These are phyloP conservation scores for Flueggea neowawraea DNA, from an alignment of 441 rosid genomes.

Conservation along the genomic window DNA sequence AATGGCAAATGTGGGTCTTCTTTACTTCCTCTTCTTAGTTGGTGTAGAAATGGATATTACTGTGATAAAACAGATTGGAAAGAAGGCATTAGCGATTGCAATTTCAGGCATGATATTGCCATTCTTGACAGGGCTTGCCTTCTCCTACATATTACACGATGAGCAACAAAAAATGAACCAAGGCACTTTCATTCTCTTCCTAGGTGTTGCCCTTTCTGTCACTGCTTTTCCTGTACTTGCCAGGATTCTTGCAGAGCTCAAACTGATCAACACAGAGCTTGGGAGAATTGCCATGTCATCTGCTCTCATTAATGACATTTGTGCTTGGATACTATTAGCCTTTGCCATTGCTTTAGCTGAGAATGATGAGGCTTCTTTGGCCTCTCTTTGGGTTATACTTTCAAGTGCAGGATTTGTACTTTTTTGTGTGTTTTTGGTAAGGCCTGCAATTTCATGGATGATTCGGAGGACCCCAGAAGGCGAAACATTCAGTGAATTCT, in stretches of 20 bases:
- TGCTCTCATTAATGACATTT: slow-evolving; percentile 87
- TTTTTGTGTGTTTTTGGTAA: slow-evolving; percentile 53
- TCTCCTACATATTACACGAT: slow-evolving; percentile 44
- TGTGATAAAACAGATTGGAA: slow-evolving; percentile 60
- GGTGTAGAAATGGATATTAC: slow-evolving; percentile 96
- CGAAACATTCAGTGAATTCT: slow-evolving; percentile 74
- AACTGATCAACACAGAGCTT: slow-evolving; percentile 79
- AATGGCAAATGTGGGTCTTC: slow-evolving; percentile 94
- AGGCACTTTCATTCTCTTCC: slow-evolving; percentile 71
- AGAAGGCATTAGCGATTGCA: slow-evolving; percentile 60
- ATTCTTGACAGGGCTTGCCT: slow-evolving; percentile 52
- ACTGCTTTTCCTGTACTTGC: slow-evolving; percentile 97
- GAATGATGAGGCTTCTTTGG: slow-evolving; percentile 42
- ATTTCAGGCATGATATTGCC: slow-evolving; percentile 83
- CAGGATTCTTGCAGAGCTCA: slow-evolving; percentile 86
- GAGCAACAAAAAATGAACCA: slow-evolving; percentile 12
- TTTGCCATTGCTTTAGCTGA: slow-evolving; percentile 85
- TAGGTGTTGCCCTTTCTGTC: slow-evolving; percentile 88
- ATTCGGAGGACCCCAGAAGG: slow-evolving; percentile 83
- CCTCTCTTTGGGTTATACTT: slow-evolving; percentile 74
- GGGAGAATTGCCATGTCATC: slow-evolving; percentile 91
- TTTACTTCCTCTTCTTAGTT: slow-evolving; percentile 84
- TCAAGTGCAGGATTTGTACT: slow-evolving; percentile 49
- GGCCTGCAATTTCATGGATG: slow-evolving; percentile 74
- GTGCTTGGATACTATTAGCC: slow-evolving; percentile 84